These are phyloP conservation scores for Ophiostoma quercus DNA, from an alignment of 2,329 filamentous ascomycete genomes.

Conservation along the genomic window DNA sequence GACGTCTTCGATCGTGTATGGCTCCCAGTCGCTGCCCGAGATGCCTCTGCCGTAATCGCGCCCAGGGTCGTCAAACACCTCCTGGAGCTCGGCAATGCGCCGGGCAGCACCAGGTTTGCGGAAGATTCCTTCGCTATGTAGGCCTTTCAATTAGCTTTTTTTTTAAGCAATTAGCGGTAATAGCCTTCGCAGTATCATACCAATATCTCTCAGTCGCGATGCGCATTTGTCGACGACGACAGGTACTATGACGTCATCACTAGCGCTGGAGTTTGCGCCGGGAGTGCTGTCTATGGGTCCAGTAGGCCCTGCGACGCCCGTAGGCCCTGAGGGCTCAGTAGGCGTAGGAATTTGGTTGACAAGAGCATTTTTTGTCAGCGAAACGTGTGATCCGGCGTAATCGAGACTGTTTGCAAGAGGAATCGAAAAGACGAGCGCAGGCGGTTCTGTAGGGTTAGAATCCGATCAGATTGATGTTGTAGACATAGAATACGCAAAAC, in stretches of 20 bases:
- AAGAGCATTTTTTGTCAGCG: not conserved
- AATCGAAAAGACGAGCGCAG: constrained; percentile 9
- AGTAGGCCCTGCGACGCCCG: not conserved
- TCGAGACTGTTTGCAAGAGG: constrained; percentile 10
- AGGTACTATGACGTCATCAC: constrained; percentile 12
- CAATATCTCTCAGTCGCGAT: not conserved
- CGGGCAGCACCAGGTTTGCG: constrained; percentile 9
- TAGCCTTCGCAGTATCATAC: not conserved
- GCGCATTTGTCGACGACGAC: constrained; percentile 14
- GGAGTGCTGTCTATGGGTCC: not conserved
- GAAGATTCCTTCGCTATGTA: not conserved
- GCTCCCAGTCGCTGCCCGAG: constrained; percentile 12
- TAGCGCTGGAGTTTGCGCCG: not conserved
- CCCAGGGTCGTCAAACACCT: constrained; percentile 12
- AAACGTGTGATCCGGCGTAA: constrained; percentile 5
- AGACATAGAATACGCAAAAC: not conserved
- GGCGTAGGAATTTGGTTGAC: not conserved
- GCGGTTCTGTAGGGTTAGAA: not conserved
- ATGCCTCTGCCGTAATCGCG: not conserved
- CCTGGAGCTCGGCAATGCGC: constrained; percentile 17
- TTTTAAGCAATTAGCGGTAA: too few species aligned
- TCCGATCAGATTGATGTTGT: too few species aligned
- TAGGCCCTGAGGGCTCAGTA: not conserved
- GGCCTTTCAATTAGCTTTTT: not conserved
- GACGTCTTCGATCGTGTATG: constrained; percentile 10